Base-by-base conservation (phyloP, 148 eudicot genomes). In the Rhododendron ovatum region DNA sequence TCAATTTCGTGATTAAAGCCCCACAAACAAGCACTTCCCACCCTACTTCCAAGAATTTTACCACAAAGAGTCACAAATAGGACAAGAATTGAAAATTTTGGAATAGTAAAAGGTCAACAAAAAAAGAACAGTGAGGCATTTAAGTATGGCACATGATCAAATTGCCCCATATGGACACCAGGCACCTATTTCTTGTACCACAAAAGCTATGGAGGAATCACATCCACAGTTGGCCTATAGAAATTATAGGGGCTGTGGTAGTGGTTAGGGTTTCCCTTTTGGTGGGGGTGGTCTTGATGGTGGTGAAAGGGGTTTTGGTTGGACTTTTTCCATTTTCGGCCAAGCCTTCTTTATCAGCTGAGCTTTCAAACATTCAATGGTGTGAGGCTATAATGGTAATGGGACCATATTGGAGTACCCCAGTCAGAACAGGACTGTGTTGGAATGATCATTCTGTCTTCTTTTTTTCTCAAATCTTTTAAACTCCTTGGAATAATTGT, bases 201-300 rank as follows among this genome's bases (percentile, higher is more conserved):
- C 18, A 12, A 24, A 26, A 10, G 10, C 26, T 2, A 45, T 41
- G 45, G 81, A 22, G n/a, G 63, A 80, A 80, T n/a, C n/a, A 15
- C 33, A 10, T 17, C 37, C 37, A 48, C 48, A 12, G 28, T 41
- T 47, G 33, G 5, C 86, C 83, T 61, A 69, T 37, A 43, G 48
- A 59, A 13, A 24, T 59, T 78, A 37, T 80, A 57, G 90, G 88
- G 90, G 86, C 84, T 67, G 86, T 86, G 85, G 80, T 86, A 82
- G 86, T 84, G 85, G 86, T 84, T 82, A 85, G 77, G 83, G 74
- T 82, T 89, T 76, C n/a, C 88, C 41, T 22, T 81, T 50, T 81
- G 43, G 41, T 1, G 80, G 81, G 85, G 82, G 37, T 30, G 22
- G 45, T 71, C 51, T 86, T 84, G 86, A 84, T 75, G 87, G 88